Evolutionary conservation across 257 asterid genomes (phyloP).

Genomic region (Leonotis leonurus): DNA sequence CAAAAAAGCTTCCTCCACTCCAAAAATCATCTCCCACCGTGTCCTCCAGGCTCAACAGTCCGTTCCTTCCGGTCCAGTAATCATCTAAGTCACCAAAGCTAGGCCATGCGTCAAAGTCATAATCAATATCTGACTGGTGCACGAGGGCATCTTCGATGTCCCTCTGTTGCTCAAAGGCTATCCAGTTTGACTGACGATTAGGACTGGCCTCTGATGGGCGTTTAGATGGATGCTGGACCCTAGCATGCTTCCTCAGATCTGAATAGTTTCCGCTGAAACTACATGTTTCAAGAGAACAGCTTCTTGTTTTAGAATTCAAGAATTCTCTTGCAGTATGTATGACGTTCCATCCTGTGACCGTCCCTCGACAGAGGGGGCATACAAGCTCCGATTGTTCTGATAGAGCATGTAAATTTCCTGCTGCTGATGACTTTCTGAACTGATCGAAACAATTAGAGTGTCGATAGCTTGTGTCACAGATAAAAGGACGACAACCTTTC

Average conservation of each 20-base stretch:
- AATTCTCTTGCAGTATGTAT: slow-evolving; percentile 36
- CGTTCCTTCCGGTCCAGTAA: slow-evolving; percentile 24
- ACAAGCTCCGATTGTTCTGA: slow-evolving; percentile 22
- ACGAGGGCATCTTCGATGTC: slow-evolving; percentile 50
- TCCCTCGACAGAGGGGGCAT: slow-evolving; percentile 84
- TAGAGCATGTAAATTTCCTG: slow-evolving; percentile 10
- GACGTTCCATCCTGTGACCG: slow-evolving; percentile 38
- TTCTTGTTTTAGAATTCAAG: slow-evolving; percentile 53
- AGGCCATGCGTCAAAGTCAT: slow-evolving; percentile 23
- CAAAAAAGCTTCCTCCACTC: slow-evolving; percentile 30
- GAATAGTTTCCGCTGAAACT: slow-evolving; percentile 45
- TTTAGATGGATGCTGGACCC: slow-evolving; percentile 46
- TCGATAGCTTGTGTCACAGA: slow-evolving; percentile 77
- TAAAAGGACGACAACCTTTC: slow-evolving; percentile 69
- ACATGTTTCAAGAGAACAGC: slow-evolving; percentile 65
- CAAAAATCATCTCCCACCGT: slow-evolving; percentile 23
- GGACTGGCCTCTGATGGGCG: slow-evolving; percentile 54
- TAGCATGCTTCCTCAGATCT: slow-evolving; percentile 70
- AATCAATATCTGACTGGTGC: slow-evolving; percentile 29
- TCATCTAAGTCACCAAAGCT: slow-evolving; percentile 17
- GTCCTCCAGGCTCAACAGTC: slow-evolving; percentile 23
- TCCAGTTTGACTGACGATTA: slow-evolving; percentile 50
- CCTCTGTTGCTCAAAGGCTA: slow-evolving; percentile 38
- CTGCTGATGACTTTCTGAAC: slow-evolving; percentile 35
- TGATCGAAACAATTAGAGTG: slow-evolving; percentile 76